Evolutionary conservation across 2,329 filamentous ascomycete species (phyloP), one percentile per base, ranked within the genome.

Genomic region (Diaporthe longicolla): DNA sequence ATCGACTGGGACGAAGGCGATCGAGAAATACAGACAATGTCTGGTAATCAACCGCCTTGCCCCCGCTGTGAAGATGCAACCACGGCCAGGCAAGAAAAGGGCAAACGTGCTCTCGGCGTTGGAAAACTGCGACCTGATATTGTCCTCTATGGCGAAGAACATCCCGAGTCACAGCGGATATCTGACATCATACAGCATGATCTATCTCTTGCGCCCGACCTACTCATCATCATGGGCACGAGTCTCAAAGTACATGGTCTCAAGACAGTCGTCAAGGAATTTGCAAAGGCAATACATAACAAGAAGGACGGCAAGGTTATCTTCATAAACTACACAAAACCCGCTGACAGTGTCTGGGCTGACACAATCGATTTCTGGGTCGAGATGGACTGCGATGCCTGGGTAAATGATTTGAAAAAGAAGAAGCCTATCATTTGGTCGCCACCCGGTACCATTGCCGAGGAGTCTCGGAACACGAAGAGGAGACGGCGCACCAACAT

Each of bases 351-450:
- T 79, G 89, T 88, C 0, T 94, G 93, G 93, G 90, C 91, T 0
- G 92, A 93, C 71, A 84, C 93, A 0, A 92, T 94, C 70, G 93
- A 94, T 81, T 93, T 92, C 76, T 94, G 92, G 89, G 87, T 94
- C 0, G 87, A 93, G 76, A 93, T 92, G 92, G 92, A 94, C 78
- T 94, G 92, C 74, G 93, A 94, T 77, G 89, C 89, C 5, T 94
- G 92, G 92, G 92, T 94, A 0, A 82, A 86, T 13, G 91, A 93
- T 78, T 80, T 94, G 71, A 89, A 88, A 75, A 82, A 83, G 68
- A 88, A 89, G 70, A 87, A 91, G 72, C 88, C 90, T 1, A 86
- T 88, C 63, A 83, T 93, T 5, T 93, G 91, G 90, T 82, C 89
- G 73, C 87, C 87, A 0, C 85, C 86, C 0, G 85, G 84, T 0